A percentile compares a stretch with the other conserved stretches of the same genome.
phyloP scores from a whole-genome alignment of 2,329 filamentous ascomycete genomes.

The Hymenoscyphus linearis region DNA sequence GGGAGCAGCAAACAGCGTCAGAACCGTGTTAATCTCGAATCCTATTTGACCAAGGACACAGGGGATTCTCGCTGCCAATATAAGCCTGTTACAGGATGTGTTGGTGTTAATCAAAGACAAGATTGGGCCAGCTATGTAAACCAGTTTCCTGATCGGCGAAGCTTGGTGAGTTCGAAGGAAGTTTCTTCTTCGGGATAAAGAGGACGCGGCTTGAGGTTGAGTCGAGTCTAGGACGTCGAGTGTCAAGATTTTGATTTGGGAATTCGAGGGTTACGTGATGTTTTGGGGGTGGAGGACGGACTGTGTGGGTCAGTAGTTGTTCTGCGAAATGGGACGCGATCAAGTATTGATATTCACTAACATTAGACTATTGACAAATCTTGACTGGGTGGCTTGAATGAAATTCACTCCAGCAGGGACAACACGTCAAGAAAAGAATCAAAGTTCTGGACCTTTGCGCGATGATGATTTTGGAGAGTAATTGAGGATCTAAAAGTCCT shows the following conservation, averaged over 20 bases:
- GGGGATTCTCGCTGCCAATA: neutral
- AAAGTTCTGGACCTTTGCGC: neutral
- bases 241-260: neutral
- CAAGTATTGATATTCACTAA: neutral
- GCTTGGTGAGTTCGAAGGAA: neutral
- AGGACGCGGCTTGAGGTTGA: conserved; percentile 1
- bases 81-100: neutral
- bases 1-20: neutral
- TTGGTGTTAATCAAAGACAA: neutral
- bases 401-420: neutral
- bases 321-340: neutral
- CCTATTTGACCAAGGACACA: neutral
- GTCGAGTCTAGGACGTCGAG: conserved; percentile 1
- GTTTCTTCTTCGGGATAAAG: neutral
- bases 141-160: neutral
- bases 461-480: conserved; percentile 3
- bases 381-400: neutral
- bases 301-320: neutral
- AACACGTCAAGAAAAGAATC: neutral
- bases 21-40: neutral
- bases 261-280: neutral
- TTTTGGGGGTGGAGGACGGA: neutral
- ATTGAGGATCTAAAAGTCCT: neutral
- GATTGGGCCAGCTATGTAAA: neutral
- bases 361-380: neutral